Conservation (phyloP, 1,284 basidiomycete species). For the Malassezia pachydermatis region DNA sequence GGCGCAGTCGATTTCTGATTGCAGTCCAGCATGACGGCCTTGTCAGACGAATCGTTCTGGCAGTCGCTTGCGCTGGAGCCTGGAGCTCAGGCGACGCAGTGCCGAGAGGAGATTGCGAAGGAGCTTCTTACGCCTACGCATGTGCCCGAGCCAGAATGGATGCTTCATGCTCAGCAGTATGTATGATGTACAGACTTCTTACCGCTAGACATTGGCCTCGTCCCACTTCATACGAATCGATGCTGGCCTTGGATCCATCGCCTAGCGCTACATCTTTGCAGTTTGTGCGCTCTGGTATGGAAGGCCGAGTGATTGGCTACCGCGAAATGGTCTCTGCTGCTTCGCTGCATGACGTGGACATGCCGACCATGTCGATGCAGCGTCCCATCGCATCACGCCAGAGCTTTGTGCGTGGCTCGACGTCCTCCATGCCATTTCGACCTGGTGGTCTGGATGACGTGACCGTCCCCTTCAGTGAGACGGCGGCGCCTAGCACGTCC, state of each 20-base stretch:
- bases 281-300: slow-evolving; percentile 42
- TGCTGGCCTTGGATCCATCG: slow-evolving; percentile 30
- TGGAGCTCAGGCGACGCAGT: slow-evolving; percentile 2
- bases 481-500: slow-evolving; percentile 50
- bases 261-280: slow-evolving; percentile 29
- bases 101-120: slow-evolving; percentile 7
- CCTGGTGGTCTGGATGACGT: slow-evolving; percentile 20
- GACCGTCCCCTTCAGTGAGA: slow-evolving; percentile 10
- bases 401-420: slow-evolving; percentile 21
- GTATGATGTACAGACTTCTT: not conserved
- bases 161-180: slow-evolving; percentile 5
- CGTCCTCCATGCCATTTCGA: slow-evolving; percentile 18
- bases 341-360: slow-evolving; percentile 50
- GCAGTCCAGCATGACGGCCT: too few species aligned
- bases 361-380: slow-evolving; percentile 14
- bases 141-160: not conserved
- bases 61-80: slow-evolving; percentile 5
- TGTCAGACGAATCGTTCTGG: slow-evolving; percentile 5
- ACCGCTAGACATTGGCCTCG: slow-evolving; percentile 29
- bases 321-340: slow-evolving; percentile 50
- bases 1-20: too few species aligned
- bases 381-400: slow-evolving; percentile 13
- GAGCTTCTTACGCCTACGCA: slow-evolving; percentile 1
- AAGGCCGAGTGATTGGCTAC: slow-evolving; percentile 37
- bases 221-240: slow-evolving; percentile 24